These are phyloP conservation scores for Planoprotostelium fungivorum DNA, from an alignment of 78 protist genomes.

Conservation along the genomic window DNA sequence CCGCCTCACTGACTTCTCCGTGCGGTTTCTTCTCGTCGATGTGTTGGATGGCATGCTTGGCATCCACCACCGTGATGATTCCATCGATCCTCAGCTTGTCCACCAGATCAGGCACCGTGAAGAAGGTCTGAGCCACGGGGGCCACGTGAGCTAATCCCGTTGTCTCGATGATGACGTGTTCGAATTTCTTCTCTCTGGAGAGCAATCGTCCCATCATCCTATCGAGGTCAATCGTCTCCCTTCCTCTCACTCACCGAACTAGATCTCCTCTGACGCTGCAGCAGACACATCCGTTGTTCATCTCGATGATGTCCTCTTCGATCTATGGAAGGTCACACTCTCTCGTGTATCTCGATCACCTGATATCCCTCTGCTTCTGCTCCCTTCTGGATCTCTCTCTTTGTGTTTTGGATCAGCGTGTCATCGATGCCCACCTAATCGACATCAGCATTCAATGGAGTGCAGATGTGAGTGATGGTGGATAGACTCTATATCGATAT, in stretches of 20 bases:
- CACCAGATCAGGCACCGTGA: neutral
- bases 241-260: constrained; percentile 25
- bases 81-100: constrained; percentile 38
- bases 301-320: neutral
- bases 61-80: constrained; percentile 66
- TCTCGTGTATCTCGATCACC: neutral
- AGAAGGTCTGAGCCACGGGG: neutral
- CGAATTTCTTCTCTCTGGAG: neutral
- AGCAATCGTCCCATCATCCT: neutral
- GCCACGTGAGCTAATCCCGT: neutral
- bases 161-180: neutral
- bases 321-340: neutral
- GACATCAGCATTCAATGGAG: neutral
- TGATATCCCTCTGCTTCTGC: neutral
- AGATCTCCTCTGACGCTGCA: constrained; percentile 66
- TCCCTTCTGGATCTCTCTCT: neutral
- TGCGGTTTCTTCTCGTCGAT: constrained; percentile 17
- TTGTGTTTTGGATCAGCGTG: neutral
- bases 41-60: constrained; percentile 36
- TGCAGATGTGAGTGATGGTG: no score
- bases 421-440: neutral
- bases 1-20: constrained; percentile 29
- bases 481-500: no score
- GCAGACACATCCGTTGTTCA: constrained; percentile 73
- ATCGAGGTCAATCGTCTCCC: no score